These are phyloP conservation scores for Lactifluus pinguis DNA, from an alignment of 768 basidiomycete species.

Conservation along the genomic window DNA sequence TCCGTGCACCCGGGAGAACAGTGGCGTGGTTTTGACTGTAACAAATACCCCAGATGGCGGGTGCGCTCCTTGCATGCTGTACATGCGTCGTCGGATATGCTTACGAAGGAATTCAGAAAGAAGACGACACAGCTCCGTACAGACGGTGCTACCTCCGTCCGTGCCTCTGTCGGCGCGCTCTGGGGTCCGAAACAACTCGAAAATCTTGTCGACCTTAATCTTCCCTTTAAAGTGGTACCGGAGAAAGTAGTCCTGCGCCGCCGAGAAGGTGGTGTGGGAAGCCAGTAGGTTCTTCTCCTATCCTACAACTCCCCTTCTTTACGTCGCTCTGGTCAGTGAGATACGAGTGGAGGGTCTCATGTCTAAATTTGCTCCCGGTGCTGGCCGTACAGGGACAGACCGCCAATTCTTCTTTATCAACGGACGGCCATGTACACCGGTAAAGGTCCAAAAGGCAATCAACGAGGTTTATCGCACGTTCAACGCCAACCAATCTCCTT, in stretches of 20 bases:
- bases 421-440: slow-evolving; percentile 74
- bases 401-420: slow-evolving; percentile 93
- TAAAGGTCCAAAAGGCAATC: slow-evolving; percentile 79
- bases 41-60: slow-evolving; percentile 62
- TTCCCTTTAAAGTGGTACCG: slow-evolving; percentile 58
- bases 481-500: slow-evolving; percentile 64
- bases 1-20: slow-evolving; percentile 50
- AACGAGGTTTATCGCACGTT: slow-evolving; percentile 91
- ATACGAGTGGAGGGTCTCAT: slow-evolving; percentile 69
- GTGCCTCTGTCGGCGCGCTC: slow-evolving; percentile 58
- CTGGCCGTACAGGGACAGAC: slow-evolving; percentile 71
- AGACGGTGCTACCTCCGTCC: slow-evolving; percentile 51
- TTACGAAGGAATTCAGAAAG: slow-evolving; percentile 30
- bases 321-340: slow-evolving; percentile 20
- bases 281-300: not conserved
- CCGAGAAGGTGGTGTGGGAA: slow-evolving; percentile 25
- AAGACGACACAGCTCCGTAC: slow-evolving; percentile 68
- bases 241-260: slow-evolving; percentile 45
- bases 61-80: slow-evolving; percentile 34
- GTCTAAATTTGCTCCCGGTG: slow-evolving; percentile 70
- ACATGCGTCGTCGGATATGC: not conserved
- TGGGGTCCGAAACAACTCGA: slow-evolving; percentile 83
- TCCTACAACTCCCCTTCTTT: not conserved
- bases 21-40: slow-evolving; percentile 64
- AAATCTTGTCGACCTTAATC: slow-evolving; percentile 61